phyloP scores from a whole-genome alignment of 495 filamentous ascomycete genomes.

The Tetracladium marchalianum region DNA sequence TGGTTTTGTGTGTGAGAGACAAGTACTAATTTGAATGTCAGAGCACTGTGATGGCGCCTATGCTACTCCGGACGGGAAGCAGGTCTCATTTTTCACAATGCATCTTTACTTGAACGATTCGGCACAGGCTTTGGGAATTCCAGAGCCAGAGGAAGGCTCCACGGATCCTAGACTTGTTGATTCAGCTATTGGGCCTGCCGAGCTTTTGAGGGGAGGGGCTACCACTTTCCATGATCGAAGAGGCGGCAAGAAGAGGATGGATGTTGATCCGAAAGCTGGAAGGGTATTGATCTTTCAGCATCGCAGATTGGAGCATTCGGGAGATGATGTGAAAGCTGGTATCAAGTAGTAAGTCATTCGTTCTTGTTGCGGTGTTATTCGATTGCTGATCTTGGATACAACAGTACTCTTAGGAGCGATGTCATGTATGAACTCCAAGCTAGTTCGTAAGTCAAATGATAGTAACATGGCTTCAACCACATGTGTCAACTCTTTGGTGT shows the following conservation, averaged over 20 bases:
- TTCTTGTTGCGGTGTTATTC: no score
- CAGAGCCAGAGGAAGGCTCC: neutral
- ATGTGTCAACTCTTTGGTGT: no score
- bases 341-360: constrained; percentile 41
- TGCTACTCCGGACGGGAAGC: constrained; percentile 42
- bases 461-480: no score
- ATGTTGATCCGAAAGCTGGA: constrained; percentile 62
- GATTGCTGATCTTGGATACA: no score
- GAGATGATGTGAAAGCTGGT: constrained; percentile 63
- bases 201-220: constrained; percentile 47
- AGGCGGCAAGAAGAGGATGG: constrained; percentile 36
- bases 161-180: constrained; percentile 10
- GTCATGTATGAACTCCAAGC: no score
- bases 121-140: constrained; percentile 30
- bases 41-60: constrained; percentile 70
- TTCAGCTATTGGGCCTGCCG: constrained; percentile 5
- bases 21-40: constrained; percentile 15
- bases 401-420: no score
- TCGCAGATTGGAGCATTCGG: constrained; percentile 53
- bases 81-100: constrained; percentile 62
- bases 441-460: no score
- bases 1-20: neutral
- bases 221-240: constrained; percentile 47
- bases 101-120: constrained; percentile 75
- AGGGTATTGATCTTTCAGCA: constrained; percentile 76